These are phyloP conservation scores for Paralagenidium karlingii DNA, from an alignment of 352 stramenopile genomes.

Conservation along the genomic window DNA sequence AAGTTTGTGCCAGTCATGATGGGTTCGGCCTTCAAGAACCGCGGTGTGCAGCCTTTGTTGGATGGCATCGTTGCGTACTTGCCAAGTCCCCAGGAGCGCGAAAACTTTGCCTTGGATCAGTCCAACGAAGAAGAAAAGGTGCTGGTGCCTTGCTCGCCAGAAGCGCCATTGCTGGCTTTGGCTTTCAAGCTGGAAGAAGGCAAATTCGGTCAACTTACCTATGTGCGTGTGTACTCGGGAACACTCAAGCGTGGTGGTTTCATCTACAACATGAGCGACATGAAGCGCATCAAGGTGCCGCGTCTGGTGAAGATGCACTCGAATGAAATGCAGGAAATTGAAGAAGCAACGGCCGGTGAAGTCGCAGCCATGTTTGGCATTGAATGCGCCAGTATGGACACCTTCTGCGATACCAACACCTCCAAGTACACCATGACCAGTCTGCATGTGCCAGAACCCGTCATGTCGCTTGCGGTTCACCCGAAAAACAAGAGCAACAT, in stretches of 20 bases:
- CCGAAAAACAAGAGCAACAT: slow-evolving; percentile 91
- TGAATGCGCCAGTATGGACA: slow-evolving; percentile 98
- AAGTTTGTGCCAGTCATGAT: slow-evolving; percentile 99
- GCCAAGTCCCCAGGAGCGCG: slow-evolving; percentile 88
- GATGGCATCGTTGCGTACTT: slow-evolving; percentile 97
- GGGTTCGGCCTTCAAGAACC: slow-evolving; percentile 97
- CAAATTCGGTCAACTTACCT: slow-evolving; percentile 98
- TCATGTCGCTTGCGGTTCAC: slow-evolving; percentile 97
- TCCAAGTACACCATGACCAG: slow-evolving; percentile 91
- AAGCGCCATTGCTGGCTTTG: slow-evolving; percentile 91
- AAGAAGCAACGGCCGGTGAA: slow-evolving; percentile 89
- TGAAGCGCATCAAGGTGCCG: slow-evolving; percentile 93
- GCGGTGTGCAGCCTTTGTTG: slow-evolving; percentile 96
- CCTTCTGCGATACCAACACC: slow-evolving; percentile 85
- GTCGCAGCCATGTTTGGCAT: slow-evolving; percentile 99
- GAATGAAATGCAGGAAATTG: slow-evolving; percentile 99
- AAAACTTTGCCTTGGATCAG: slow-evolving; percentile 94
- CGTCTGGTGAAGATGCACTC: slow-evolving; percentile 99
- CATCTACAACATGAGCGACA: slow-evolving; percentile 83
- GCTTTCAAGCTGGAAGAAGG: slow-evolving; percentile 99
- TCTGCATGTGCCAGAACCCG: slow-evolving; percentile 97
- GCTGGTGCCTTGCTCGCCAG: slow-evolving; percentile 71
- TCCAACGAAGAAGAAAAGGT: slow-evolving; percentile 86
- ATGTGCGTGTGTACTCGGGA: slow-evolving; percentile 91
- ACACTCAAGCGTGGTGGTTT: slow-evolving; percentile 78